A percentile compares a stretch with the other conserved stretches of the same genome.
phyloP scores from a whole-genome alignment of 148 eudicot species.

The Agrostemma githago region DNA sequence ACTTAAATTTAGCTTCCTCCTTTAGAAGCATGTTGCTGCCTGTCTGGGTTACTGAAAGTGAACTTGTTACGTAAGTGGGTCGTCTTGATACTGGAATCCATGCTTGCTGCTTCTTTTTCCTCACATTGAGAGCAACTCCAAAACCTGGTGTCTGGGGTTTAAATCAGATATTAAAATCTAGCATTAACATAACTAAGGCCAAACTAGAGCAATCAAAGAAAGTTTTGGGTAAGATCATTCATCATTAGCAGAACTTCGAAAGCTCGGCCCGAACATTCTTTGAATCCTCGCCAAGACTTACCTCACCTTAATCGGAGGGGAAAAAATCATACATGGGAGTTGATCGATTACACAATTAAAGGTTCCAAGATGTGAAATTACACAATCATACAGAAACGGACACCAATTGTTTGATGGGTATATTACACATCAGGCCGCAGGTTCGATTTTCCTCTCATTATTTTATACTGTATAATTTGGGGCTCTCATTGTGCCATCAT shows the following conservation, averaged over 20 bases:
- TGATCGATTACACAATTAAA: background rate
- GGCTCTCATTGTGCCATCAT: too few relatives aligned
- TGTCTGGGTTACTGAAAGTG: slow-evolving; percentile 8
- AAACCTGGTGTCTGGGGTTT: slow-evolving; percentile 28
- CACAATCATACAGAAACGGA: background rate
- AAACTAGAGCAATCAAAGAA: background rate
- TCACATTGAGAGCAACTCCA: slow-evolving; percentile 26
- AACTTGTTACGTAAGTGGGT: slow-evolving; percentile 2
- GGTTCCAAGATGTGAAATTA: slow-evolving; percentile 9
- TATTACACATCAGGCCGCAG: background rate
- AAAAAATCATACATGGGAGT: background rate
- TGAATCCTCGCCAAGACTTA: background rate
- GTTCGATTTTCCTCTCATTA: background rate
- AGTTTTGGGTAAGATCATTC: background rate
- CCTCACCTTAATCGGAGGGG: background rate
- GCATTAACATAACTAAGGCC: background rate
- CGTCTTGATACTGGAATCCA: slow-evolving; percentile 14
- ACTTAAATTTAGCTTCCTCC: slow-evolving; percentile 43
- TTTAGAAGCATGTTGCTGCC: slow-evolving; percentile 12
- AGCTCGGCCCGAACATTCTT: background rate
- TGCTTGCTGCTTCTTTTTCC: slow-evolving; percentile 28
- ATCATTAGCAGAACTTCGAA: background rate
- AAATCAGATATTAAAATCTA: background rate
- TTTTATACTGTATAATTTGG: background rate
- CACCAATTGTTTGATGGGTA: background rate